Evolutionary conservation across 108 stramenopile species (phyloP).

Genomic region (Cylindrotheca closterium): DNA sequence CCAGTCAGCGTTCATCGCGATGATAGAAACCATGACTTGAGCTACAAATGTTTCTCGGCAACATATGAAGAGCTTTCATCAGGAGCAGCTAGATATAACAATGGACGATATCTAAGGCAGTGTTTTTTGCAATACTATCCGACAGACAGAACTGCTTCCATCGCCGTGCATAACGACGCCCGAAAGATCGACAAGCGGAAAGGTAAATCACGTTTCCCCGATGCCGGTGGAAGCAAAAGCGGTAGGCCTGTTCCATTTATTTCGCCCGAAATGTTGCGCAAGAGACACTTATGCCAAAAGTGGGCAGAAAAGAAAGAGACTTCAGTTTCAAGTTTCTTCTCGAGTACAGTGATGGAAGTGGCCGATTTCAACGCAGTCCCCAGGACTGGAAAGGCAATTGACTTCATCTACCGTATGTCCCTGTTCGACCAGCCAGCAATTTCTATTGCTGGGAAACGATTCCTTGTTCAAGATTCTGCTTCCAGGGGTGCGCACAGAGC

Average conservation of each 20-base stretch:
- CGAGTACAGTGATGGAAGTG: constrained; percentile 75
- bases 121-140: constrained; percentile 85
- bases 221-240: neutral
- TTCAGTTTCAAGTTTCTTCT: constrained; percentile 34
- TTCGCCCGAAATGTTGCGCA: constrained; percentile 40
- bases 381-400: constrained; percentile 73
- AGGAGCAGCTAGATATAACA: constrained; percentile 42
- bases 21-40: constrained; percentile 61
- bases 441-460: constrained; percentile 68
- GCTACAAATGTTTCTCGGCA: constrained; percentile 76
- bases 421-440: constrained; percentile 72
- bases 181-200: constrained; percentile 57
- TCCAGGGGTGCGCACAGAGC: constrained; percentile 55
- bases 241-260: constrained; percentile 28
- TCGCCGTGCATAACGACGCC: constrained; percentile 49
- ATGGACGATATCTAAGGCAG: constrained; percentile 64
- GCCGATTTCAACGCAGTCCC: constrained; percentile 71
- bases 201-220: constrained; percentile 13
- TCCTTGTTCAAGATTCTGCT: constrained; percentile 69
- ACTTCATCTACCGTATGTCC: constrained; percentile 79
- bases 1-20: constrained; percentile 76
- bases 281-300: constrained; percentile 56
- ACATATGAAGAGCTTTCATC: constrained; percentile 75
- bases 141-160: constrained; percentile 70
- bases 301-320: constrained; percentile 34